Evolutionary conservation across 257 asterid species (phyloP).

Genomic region (Solanum piurae): DNA sequence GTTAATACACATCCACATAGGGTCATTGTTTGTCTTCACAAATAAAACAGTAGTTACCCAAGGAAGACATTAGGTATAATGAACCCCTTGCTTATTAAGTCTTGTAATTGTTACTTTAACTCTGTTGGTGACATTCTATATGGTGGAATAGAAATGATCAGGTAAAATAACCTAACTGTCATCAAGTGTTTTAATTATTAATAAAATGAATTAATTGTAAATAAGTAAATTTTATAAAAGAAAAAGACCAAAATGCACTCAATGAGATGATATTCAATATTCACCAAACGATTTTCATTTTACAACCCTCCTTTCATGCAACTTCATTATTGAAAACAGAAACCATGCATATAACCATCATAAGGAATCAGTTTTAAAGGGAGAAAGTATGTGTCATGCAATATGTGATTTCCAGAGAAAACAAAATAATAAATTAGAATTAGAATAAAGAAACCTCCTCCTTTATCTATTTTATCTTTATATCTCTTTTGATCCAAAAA

Average conservation of each 20-base stretch:
- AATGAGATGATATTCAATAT: background rate
- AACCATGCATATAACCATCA: background rate
- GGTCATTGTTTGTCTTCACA: background rate
- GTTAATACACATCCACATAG: background rate
- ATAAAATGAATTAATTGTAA: background rate
- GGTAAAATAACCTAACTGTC: too few species aligned
- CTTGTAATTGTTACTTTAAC: background rate
- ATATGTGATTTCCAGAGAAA: background rate
- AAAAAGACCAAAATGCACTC: background rate
- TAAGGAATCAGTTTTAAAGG: background rate
- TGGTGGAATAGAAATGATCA: background rate
- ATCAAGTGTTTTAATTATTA: background rate
- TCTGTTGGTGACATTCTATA: too few species aligned
- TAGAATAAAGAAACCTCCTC: background rate
- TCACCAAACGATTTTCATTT: background rate
- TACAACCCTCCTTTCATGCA: conserved; percentile 1
- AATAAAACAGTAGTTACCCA: background rate
- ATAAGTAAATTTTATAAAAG: background rate
- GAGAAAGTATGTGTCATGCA: background rate
- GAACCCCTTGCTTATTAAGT: background rate
- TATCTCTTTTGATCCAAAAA: conserved; percentile 2
- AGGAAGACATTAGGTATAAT: background rate
- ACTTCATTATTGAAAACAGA: background rate
- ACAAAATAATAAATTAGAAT: background rate
- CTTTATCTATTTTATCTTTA: conserved; percentile 18